phyloP scores from a whole-genome alignment of 208 protist genomes.

The Leishmania tropica region DNA sequence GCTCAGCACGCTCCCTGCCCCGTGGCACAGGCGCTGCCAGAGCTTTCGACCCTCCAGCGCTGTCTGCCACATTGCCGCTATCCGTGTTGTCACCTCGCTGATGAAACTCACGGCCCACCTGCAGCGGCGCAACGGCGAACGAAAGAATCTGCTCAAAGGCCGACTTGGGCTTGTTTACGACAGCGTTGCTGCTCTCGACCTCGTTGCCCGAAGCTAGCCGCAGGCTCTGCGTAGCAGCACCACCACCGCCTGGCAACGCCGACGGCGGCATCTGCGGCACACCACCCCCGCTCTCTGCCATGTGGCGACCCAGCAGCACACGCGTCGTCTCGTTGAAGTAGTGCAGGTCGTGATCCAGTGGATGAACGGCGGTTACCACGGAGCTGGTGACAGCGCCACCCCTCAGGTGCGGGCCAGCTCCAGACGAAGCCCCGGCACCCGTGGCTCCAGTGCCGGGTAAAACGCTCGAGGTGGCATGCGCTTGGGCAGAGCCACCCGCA shows the following conservation, averaged over 20 bases:
- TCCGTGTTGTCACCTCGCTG: conserved; percentile 27
- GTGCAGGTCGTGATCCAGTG: conserved; percentile 9
- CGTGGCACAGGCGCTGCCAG: neutral
- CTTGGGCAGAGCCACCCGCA: neutral
- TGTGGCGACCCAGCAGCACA: conserved; percentile 44
- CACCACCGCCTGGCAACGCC: neutral
- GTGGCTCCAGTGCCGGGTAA: neutral
- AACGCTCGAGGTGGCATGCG: neutral
- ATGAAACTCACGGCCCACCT: conserved; percentile 36
- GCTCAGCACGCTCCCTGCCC: neutral
- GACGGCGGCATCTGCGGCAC: neutral
- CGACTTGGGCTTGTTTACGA: conserved; percentile 12
- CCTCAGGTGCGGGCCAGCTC: neutral
- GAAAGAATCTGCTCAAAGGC: conserved; percentile 60
- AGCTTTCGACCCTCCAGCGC: neutral
- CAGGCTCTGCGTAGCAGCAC: neutral
- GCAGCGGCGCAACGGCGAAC: conserved; percentile 32
- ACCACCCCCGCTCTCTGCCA: conserved; percentile 5
- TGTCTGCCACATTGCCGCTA: neutral
- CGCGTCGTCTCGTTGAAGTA: conserved; percentile 45
- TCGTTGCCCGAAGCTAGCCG: neutral
- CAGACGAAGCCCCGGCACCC: neutral
- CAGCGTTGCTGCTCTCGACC: neutral
- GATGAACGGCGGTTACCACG: neutral
- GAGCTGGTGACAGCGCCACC: neutral